Evolutionary conservation across 2,329 filamentous ascomycete genomes (phyloP).

Genomic region (Fusarium papillatum): DNA sequence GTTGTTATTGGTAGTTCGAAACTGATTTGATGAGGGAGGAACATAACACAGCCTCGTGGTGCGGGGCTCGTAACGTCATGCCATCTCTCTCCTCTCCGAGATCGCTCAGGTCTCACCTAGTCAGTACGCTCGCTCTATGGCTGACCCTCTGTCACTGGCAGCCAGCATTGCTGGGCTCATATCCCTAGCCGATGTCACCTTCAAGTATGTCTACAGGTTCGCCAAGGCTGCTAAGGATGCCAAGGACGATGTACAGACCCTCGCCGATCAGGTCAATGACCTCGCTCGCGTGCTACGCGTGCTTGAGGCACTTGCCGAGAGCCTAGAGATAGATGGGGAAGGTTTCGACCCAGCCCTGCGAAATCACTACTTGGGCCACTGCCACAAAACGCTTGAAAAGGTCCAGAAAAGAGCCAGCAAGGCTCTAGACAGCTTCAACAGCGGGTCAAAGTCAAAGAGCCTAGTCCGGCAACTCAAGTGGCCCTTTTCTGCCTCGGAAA

Average conservation of each 20-base stretch:
- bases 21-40: neutral
- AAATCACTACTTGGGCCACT: neutral
- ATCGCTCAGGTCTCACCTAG: neutral
- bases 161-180: neutral
- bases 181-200: neutral
- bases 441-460: neutral
- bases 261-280: neutral
- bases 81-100: neutral
- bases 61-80: neutral
- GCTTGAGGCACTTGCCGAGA: neutral
- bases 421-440: neutral
- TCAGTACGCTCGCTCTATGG: neutral
- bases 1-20: neutral
- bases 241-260: neutral
- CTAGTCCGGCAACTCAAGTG: conserved; percentile 20
- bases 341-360: neutral
- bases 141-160: neutral
- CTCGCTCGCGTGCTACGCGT: neutral
- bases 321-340: neutral
- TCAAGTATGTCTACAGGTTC: neutral
- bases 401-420: neutral
- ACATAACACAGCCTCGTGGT: neutral
- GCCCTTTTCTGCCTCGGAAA: conserved; percentile 26
- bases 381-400: neutral
- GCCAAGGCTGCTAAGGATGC: neutral